Evolutionary conservation across 139 green algal genomes (phyloP), one percentile per base, ranked within the genome.

Genomic region (Coccomyxa sp.): DNA sequence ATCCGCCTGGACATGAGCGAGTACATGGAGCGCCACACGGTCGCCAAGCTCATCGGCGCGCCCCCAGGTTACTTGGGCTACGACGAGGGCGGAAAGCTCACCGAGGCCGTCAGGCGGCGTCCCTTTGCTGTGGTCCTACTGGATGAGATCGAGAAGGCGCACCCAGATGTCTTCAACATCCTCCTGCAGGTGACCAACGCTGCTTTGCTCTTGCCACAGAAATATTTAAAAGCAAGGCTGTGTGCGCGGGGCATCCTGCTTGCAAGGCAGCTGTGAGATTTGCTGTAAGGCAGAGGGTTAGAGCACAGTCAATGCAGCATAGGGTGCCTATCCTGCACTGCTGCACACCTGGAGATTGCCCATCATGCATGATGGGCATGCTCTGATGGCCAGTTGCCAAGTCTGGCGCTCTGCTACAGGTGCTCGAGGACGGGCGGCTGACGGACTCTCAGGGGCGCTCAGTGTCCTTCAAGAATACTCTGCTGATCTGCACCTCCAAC

Each of bases 111-210:
- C 39, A 87, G 64, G 64, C 86, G 93, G 37, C 90, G 86, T 34
- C 96, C 96, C 2, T 95, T 91, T 88, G 87, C 78, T 76, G 78
- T 99, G 27, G 81, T 98, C 68, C 93, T 99, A 64, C 90, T 99
- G 73, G 96, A 99, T 83, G 96, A 99, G 87, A 91, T 99, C 22
- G 96, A 99, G 86, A 99, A 99, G 87, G 96, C 96, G 44, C 96
- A 99, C 89, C 96, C 96, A 1, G 96, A 99, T 81, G 95, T 99
- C 41, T 98, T 99, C 90, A 97, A 97, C 86, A 86, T 99, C 44
- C 88, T 99, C 81, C 92, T 99, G 75, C 84, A 89, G 78, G 85
- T 85, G 69, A 38, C 37, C 0, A 16, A 55, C 22, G 37, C 0
- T 6, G 34, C 6, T 68, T 16, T 34, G 18, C 86, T 98, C n/a